phyloP scores from a whole-genome alignment of 805 yeast genomes.

The Debaryomyces hansenii region DNA sequence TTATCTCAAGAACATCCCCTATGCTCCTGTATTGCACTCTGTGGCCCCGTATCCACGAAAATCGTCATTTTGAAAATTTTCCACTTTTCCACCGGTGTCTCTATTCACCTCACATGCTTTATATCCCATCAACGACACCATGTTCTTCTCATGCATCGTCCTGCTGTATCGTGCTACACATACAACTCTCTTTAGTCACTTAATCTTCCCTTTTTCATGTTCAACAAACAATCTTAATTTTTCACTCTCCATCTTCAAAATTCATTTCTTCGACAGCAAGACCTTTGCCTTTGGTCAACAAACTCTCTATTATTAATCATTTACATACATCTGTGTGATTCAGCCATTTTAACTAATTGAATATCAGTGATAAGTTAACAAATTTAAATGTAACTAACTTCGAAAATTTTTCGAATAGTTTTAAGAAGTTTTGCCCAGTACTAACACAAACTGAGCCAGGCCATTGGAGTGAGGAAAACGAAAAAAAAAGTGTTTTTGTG shows the following conservation, averaged over 20 bases:
- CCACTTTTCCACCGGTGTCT: background rate
- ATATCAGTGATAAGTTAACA: conserved; percentile 6
- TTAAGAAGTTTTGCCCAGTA: conserved; percentile 5
- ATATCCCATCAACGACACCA: background rate
- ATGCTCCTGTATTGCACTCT: background rate
- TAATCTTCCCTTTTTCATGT: background rate
- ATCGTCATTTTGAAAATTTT: background rate
- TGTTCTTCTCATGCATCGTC: background rate
- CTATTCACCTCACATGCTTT: background rate
- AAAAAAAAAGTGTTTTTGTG: conserved; percentile 5
- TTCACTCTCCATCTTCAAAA: background rate
- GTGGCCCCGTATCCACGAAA: too few species aligned
- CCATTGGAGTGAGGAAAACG: background rate
- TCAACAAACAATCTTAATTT: background rate
- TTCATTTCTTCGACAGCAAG: background rate
- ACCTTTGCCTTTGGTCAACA: too few species aligned
- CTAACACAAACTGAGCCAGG: conserved; percentile 1
- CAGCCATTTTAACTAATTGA: conserved; percentile 68
- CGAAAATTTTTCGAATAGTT: conserved; percentile 7
- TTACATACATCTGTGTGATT: conserved; percentile 95
- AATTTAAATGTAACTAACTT: conserved; percentile 5
- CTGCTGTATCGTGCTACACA: too few species aligned
- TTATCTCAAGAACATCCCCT: background rate
- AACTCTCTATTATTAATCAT: background rate
- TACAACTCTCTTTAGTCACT: background rate